phyloP scores from a whole-genome alignment of 352 stramenopile genomes.

The Globisporangium carolinianum region DNA sequence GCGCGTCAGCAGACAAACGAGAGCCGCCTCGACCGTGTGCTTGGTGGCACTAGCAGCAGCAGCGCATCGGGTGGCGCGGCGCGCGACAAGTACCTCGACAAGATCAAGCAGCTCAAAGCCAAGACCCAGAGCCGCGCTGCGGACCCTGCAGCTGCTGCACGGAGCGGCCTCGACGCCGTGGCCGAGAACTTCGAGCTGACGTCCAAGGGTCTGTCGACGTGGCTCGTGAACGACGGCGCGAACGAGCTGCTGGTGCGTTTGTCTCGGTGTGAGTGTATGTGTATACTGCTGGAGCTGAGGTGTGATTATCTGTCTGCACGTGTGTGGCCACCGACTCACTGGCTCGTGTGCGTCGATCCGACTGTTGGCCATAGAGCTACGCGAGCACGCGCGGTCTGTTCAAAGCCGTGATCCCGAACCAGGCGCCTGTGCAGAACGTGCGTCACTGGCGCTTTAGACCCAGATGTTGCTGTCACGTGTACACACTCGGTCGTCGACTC shows the following conservation, averaged over 20 bases:
- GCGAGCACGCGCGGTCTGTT: slow-evolving; percentile 47
- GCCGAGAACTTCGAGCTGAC: slow-evolving; percentile 21
- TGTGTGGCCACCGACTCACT: too few species aligned
- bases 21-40: not conserved
- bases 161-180: slow-evolving; percentile 16
- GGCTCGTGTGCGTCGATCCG: too few species aligned
- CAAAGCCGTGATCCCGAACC: slow-evolving; percentile 50
- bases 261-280: not conserved
- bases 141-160: not conserved
- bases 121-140: slow-evolving; percentile 30
- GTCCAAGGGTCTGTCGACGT: slow-evolving; percentile 57
- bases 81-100: slow-evolving; percentile 72
- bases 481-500: too few species aligned
- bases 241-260: slow-evolving; percentile 57
- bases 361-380: slow-evolving; percentile 35
- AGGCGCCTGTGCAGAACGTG: slow-evolving; percentile 46
- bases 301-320: not conserved
- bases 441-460: not conserved
- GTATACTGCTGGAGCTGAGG: not conserved
- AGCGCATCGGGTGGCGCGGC: slow-evolving; percentile 14
- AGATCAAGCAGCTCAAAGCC: slow-evolving; percentile 60
- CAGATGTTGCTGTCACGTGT: too few species aligned
- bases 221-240: slow-evolving; percentile 61
- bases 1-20: slow-evolving; percentile 8
- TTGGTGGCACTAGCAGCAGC: slow-evolving; percentile 3